Conservation (phyloP, 2,329 filamentous ascomycete genomes). For the Fusarium sp. region DNA sequence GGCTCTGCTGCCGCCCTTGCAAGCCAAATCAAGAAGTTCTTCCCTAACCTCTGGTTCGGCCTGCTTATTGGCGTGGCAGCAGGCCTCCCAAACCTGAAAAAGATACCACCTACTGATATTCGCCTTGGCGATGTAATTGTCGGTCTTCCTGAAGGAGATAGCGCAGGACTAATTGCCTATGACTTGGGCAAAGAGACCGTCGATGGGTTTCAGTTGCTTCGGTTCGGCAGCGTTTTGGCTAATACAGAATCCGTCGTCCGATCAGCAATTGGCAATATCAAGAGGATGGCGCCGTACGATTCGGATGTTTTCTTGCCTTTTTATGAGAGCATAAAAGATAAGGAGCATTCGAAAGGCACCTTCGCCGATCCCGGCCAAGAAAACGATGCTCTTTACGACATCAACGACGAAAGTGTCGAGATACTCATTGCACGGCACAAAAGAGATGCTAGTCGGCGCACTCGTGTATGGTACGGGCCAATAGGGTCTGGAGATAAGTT, state of each 20-base stretch:
- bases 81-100: conserved; percentile 51
- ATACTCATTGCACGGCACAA: neutral
- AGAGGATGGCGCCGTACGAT: conserved; percentile 46
- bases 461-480: conserved; percentile 4
- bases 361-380: conserved; percentile 55
- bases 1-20: conserved; percentile 54
- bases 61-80: conserved; percentile 57
- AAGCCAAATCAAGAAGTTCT: conserved; percentile 54
- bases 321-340: conserved; percentile 48
- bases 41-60: conserved; percentile 56
- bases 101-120: conserved; percentile 52
- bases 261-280: conserved; percentile 55
- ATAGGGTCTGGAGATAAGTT: neutral
- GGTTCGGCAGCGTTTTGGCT: conserved; percentile 45
- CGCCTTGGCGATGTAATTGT: conserved; percentile 59
- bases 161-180: conserved; percentile 52
- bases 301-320: conserved; percentile 38
- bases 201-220: conserved; percentile 49
- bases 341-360: conserved; percentile 41
- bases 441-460: neutral
- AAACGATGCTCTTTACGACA: conserved; percentile 45
- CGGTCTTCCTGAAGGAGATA: conserved; percentile 44
- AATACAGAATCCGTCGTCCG: conserved; percentile 52
- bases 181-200: conserved; percentile 54
- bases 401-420: neutral